Conservation (phyloP, 441 rosid genomes). For the Theobroma grandiflorum region DNA sequence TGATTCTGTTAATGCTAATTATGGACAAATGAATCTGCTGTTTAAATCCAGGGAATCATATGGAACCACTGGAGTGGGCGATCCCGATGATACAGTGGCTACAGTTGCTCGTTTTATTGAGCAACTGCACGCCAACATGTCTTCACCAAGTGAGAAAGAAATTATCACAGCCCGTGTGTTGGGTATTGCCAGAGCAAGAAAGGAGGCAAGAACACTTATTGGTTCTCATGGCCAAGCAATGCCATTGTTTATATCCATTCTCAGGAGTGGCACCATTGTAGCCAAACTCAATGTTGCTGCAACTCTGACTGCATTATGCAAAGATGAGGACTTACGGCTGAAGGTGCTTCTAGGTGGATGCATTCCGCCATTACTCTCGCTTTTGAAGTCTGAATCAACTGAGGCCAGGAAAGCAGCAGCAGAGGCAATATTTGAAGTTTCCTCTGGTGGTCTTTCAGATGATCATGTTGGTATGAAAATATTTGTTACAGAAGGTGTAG, state of each 20-base stretch:
- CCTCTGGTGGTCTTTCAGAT: slow-evolving; percentile 77
- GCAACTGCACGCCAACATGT: slow-evolving; percentile 73
- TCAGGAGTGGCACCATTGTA: slow-evolving; percentile 69
- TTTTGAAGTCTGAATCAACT: slow-evolving; percentile 73
- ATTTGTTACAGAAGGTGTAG: slow-evolving; percentile 87
- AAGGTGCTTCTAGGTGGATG: slow-evolving; percentile 94
- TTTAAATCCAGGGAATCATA: slow-evolving; percentile 54
- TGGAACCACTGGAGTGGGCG: slow-evolving; percentile 59
- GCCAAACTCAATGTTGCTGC: slow-evolving; percentile 84
- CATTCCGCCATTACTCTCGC: slow-evolving; percentile 84
- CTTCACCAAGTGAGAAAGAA: slow-evolving; percentile 81
- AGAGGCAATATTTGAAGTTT: slow-evolving; percentile 85
- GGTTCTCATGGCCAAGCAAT: slow-evolving; percentile 83
- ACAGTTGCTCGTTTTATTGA: slow-evolving; percentile 78
- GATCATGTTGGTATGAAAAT: slow-evolving; percentile 87
- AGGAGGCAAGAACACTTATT: slow-evolving; percentile 75
- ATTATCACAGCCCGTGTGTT: slow-evolving; percentile 77
- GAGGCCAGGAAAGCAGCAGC: slow-evolving; percentile 86
- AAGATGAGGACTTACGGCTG: slow-evolving; percentile 76
- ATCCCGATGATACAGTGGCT: slow-evolving; percentile 62
- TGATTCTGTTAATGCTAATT: slow-evolving; percentile 18
- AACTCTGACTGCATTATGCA: slow-evolving; percentile 68
- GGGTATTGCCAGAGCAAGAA: slow-evolving; percentile 72
- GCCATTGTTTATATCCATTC: slow-evolving; percentile 86
- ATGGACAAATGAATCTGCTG: neutral